Conservation (phyloP, 495 filamentous ascomycete genomes). For the Usnea hakonensis region DNA sequence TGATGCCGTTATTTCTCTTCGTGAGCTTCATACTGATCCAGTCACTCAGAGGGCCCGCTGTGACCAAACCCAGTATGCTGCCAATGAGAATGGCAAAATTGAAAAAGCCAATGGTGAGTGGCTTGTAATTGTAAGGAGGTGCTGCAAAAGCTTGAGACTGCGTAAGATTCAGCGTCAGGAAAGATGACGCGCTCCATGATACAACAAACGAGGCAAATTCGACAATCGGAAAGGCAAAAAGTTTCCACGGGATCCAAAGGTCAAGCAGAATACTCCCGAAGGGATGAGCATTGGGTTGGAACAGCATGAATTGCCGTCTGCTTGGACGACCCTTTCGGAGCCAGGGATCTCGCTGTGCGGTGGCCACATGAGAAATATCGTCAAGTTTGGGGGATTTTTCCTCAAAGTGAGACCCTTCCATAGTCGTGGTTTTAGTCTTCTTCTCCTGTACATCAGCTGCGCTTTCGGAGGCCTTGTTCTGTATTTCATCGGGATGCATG, state of each 20-base stretch:
- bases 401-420: conserved; percentile 10
- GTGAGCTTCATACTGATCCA: conserved; percentile 52
- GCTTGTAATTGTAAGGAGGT: conserved; percentile 51
- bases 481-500: conserved; percentile 25
- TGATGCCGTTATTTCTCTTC: conserved; percentile 50
- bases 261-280: conserved; percentile 35
- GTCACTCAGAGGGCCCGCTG: conserved; percentile 53
- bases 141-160: conserved; percentile 53
- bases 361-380: conserved; percentile 12
- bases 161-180: conserved; percentile 58
- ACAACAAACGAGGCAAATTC: conserved; percentile 54
- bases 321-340: conserved; percentile 46
- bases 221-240: conserved; percentile 56
- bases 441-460: conserved; percentile 7
- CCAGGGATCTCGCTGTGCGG: conserved; percentile 25
- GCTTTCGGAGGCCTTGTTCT: not conserved
- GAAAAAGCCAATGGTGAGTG: conserved; percentile 44
- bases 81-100: conserved; percentile 43
- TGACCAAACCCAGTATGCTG: conserved; percentile 46
- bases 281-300: conserved; percentile 36
- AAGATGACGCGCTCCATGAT: conserved; percentile 51
- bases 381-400: not conserved
- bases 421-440: not conserved
- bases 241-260: conserved; percentile 46
- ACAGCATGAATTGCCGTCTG: conserved; percentile 48